phyloP scores from a whole-genome alignment of 306 rosid species.

The Senna siamea region DNA sequence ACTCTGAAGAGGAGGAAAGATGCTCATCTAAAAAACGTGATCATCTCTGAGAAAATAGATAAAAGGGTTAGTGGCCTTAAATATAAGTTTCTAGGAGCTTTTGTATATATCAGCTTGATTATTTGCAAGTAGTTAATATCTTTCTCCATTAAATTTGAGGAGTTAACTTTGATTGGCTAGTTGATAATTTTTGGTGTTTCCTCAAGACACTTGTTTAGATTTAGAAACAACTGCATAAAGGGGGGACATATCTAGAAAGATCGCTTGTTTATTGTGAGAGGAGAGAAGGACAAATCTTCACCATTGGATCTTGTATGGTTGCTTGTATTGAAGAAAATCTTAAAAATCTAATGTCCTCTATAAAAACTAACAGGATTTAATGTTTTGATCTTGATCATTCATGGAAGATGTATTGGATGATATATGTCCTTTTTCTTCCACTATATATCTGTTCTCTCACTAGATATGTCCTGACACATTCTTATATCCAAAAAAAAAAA shows the following conservation, averaged over 20 bases:
- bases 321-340: neutral
- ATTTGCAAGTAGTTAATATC: neutral
- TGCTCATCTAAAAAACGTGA: slow-evolving; percentile 77
- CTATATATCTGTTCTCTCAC: neutral
- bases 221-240: too few relatives aligned
- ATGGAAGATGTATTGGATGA: too few relatives aligned
- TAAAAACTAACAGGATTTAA: neutral
- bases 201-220: neutral
- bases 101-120: slow-evolving; percentile 2
- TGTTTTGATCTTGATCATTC: neutral
- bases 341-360: neutral
- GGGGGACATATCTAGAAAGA: neutral
- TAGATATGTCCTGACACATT: too few relatives aligned
- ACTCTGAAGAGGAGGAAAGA: slow-evolving; percentile 78
- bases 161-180: slow-evolving; percentile 13
- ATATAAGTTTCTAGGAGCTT: slow-evolving; percentile 23
- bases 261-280: neutral
- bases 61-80: slow-evolving; percentile 68
- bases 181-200: neutral
- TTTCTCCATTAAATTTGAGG: neutral
- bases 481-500: too few relatives aligned
- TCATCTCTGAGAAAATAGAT: slow-evolving; percentile 81
- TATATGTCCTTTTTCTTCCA: too few relatives aligned
- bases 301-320: neutral
- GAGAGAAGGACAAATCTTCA: neutral